Evolutionary conservation across 2,329 filamentous ascomycete species (phyloP).

Genomic region (Myotisia sp.): DNA sequence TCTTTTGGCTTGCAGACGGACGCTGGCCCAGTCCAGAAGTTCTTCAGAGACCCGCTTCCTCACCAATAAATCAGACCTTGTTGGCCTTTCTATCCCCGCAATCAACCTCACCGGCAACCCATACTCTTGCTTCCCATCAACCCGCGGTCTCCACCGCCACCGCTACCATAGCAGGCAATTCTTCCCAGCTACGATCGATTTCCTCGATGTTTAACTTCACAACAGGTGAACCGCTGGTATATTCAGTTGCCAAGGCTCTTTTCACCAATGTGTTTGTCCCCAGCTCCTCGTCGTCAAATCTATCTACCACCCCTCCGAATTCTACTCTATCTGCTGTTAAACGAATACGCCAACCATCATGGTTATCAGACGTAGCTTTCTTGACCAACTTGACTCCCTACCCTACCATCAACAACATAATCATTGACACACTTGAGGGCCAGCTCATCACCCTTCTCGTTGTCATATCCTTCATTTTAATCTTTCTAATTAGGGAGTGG

Average conservation of each 20-base stretch:
- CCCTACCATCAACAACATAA: conserved; percentile 56
- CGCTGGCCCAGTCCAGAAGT: conserved; percentile 38
- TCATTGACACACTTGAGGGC: conserved; percentile 77
- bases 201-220: conserved; percentile 31
- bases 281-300: conserved; percentile 19
- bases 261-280: conserved; percentile 20
- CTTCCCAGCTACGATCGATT: conserved; percentile 22
- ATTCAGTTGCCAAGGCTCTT: conserved; percentile 33
- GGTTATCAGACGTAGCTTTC: conserved; percentile 46
- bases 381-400: conserved; percentile 49
- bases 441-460: conserved; percentile 86
- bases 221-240: conserved; percentile 32
- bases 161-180: conserved; percentile 15
- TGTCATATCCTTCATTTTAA: conserved; percentile 86
- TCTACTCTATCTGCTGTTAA: conserved; percentile 14
- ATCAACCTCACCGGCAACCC: conserved; percentile 15
- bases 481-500: conserved; percentile 93
- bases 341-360: conserved; percentile 31
- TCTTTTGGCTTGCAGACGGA: conserved; percentile 89
- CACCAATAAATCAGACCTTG: conserved; percentile 12
- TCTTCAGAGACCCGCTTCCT: conserved; percentile 12
- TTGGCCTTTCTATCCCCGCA: conserved; percentile 17
- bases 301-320: conserved; percentile 16
- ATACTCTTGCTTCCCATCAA: conserved; percentile 14
- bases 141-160: conserved; percentile 14